These are phyloP conservation scores for Aspergillus proliferans DNA, from an alignment of 2,329 filamentous ascomycete species.

Conservation along the genomic window DNA sequence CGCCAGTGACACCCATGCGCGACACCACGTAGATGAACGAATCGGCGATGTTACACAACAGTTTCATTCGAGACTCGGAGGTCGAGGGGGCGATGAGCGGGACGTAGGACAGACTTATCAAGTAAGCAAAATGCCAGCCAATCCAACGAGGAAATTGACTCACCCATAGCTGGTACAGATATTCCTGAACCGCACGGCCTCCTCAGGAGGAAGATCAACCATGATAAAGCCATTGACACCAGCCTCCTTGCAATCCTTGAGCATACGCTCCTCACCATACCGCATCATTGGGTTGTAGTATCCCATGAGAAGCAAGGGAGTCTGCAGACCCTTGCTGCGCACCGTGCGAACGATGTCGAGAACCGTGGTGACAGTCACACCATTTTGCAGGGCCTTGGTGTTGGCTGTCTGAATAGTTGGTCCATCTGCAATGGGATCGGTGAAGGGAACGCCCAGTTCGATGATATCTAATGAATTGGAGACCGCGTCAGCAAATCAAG, in stretches of 20 bases:
- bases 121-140: not conserved
- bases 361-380: slow-evolving; percentile 72
- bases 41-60: slow-evolving; percentile 93
- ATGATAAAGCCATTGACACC: slow-evolving; percentile 95
- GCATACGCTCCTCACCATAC: slow-evolving; percentile 86
- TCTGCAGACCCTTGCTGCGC: slow-evolving; percentile 66
- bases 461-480: slow-evolving; percentile 65
- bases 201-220: slow-evolving; percentile 93
- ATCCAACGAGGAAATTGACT: slow-evolving; percentile 4
- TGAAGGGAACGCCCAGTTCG: slow-evolving; percentile 93
- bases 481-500: not conserved
- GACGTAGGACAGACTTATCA: slow-evolving; percentile 76
- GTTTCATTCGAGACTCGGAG: slow-evolving; percentile 86
- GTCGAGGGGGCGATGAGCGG: slow-evolving; percentile 94
- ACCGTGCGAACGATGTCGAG: slow-evolving; percentile 80
- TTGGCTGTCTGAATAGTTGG: slow-evolving; percentile 96
- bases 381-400: slow-evolving; percentile 81
- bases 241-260: slow-evolving; percentile 74
- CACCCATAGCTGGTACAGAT: slow-evolving; percentile 30
- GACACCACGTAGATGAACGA: slow-evolving; percentile 99
- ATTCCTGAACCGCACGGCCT: slow-evolving; percentile 66
- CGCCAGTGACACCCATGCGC: slow-evolving; percentile 92
- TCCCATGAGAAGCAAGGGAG: slow-evolving; percentile 90
- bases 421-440: slow-evolving; percentile 95
- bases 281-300: slow-evolving; percentile 96